Evolutionary conservation across 345 rosid genomes (phyloP).

Genomic region (Dipteronia dyeriana): DNA sequence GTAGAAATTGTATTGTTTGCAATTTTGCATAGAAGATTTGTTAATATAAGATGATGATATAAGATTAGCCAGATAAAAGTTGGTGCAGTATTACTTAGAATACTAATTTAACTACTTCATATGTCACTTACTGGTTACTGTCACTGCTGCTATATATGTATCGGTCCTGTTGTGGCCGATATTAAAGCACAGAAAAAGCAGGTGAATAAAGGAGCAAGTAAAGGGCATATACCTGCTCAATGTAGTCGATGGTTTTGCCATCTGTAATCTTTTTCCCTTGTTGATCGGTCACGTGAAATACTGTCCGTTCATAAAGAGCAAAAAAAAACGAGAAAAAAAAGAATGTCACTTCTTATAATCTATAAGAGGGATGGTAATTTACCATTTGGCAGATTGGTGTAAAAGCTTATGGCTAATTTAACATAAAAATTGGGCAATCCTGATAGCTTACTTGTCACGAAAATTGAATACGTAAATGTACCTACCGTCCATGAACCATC

Average conservation of each 20-base stretch:
- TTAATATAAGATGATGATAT: neutral
- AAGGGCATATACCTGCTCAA: conserved; percentile 65
- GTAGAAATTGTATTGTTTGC: neutral
- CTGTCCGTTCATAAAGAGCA: conserved; percentile 33
- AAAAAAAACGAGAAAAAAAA: conserved; percentile 3
- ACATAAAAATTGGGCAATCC: neutral
- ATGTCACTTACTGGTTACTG: neutral
- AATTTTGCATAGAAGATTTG: neutral
- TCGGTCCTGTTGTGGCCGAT: neutral
- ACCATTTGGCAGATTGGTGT: neutral
- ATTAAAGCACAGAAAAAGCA: neutral
- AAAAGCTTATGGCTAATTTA: too few relatives aligned
- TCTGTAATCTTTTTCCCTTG: conserved; percentile 83
- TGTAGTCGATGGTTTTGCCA: conserved; percentile 69
- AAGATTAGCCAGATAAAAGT: neutral
- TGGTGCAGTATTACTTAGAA: neutral
- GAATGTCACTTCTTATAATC: neutral
- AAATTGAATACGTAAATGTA: neutral
- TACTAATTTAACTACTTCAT: neutral
- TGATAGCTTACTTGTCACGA: neutral
- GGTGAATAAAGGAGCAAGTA: neutral
- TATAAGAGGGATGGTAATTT: neutral
- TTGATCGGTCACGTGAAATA: conserved; percentile 87
- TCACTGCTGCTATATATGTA: neutral
- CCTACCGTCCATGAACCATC: conserved; percentile 98